phyloP scores from a whole-genome alignment of 169 alveolate genomes.

The Plasmodium fragile region DNA sequence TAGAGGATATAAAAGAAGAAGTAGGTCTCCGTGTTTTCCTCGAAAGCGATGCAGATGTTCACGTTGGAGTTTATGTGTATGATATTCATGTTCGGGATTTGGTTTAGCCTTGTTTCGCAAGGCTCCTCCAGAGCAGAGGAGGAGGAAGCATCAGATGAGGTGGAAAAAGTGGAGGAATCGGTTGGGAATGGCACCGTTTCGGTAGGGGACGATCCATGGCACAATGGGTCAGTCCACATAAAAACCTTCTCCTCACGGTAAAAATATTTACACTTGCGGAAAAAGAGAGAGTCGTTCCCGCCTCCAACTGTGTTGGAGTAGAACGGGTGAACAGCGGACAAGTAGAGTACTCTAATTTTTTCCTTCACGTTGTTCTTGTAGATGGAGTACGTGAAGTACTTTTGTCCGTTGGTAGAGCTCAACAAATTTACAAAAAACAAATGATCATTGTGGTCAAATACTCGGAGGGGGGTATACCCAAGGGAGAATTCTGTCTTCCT shows the following conservation, averaged over 20 bases:
- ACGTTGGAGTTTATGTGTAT: constrained; percentile 64
- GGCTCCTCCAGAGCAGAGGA: not conserved
- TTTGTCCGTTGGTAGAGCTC: not conserved
- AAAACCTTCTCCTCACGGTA: constrained; percentile 34
- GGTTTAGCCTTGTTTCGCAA: not conserved
- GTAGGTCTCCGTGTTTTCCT: constrained; percentile 38
- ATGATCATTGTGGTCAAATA: constrained; percentile 28
- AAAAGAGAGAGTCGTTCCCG: constrained; percentile 3
- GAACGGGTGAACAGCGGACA: constrained; percentile 59
- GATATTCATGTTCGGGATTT: constrained; percentile 59
- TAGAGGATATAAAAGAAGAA: constrained; percentile 53
- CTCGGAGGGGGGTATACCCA: constrained; percentile 35
- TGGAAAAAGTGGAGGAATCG: not conserved
- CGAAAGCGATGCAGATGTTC: constrained; percentile 61
- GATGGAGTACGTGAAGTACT: constrained; percentile 56
- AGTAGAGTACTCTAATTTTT: constrained; percentile 43
- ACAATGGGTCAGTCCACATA: constrained; percentile 54
- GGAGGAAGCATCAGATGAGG: not conserved
- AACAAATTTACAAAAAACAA: constrained; percentile 52
- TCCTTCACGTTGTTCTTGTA: constrained; percentile 31
- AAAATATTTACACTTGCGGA: constrained; percentile 71
- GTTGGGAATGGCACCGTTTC: not conserved
- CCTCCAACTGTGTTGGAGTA: not conserved
- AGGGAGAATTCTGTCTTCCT: constrained; percentile 19
- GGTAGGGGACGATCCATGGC: not conserved